phyloP scores from a whole-genome alignment of 805 yeast genomes.

The Candida xyloterini region DNA sequence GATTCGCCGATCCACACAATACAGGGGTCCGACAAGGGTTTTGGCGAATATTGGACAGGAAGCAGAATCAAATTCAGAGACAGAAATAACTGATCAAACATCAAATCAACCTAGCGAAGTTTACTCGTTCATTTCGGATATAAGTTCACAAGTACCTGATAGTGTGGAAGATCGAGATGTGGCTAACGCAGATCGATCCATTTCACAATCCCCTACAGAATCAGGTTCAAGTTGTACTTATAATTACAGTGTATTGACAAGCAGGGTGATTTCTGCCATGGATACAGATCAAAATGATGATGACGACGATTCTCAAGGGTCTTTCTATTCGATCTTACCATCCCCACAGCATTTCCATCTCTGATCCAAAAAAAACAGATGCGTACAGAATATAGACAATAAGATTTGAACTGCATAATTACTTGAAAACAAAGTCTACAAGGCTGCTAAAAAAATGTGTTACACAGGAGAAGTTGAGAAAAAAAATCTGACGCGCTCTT shows the following conservation, averaged over 20 bases:
- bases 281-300: slow-evolving; percentile 2
- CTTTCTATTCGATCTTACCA: slow-evolving; percentile 9
- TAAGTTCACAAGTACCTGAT: neutral
- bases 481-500: slow-evolving; percentile 3
- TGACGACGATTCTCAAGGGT: slow-evolving; percentile 6
- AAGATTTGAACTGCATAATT: neutral
- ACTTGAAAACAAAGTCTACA: neutral
- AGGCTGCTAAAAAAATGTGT: neutral
- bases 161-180: neutral
- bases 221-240: slow-evolving; percentile 1
- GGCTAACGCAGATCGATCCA: neutral
- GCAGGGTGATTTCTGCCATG: neutral
- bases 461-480: slow-evolving; percentile 2
- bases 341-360: slow-evolving; percentile 10
- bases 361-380: neutral
- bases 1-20: neutral
- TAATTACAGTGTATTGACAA: neutral
- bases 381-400: neutral
- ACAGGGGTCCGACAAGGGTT: neutral
- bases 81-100: neutral
- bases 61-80: neutral
- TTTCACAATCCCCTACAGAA: neutral
- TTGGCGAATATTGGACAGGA: slow-evolving; percentile 2
- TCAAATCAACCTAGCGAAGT: neutral
- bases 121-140: slow-evolving; percentile 5